phyloP scores from a whole-genome alignment of 768 basidiomycete species.

The Hydnum rufescens region DNA sequence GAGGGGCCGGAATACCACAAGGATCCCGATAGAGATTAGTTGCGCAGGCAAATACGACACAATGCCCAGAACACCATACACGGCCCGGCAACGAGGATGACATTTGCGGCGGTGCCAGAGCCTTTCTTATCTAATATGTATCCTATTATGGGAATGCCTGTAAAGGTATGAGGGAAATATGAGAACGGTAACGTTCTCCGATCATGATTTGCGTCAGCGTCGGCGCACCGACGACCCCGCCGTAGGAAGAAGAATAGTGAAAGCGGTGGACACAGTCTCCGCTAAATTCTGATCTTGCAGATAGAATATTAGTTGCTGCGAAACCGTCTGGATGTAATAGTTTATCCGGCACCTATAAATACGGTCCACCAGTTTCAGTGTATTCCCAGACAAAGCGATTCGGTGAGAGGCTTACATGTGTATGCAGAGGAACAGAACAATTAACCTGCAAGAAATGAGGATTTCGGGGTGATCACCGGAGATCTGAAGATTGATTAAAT shows the following conservation, averaged over 20 bases:
- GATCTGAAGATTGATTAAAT: too few relatives aligned
- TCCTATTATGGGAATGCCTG: conserved; percentile 9
- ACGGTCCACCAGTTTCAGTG: not conserved
- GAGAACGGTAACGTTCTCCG: not conserved
- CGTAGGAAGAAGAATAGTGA: conserved; percentile 22
- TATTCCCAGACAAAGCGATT: conserved; percentile 1
- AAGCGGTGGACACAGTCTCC: conserved; percentile 16
- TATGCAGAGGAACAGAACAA: conserved; percentile 17
- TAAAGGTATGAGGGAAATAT: conserved; percentile 6
- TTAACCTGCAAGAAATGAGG: conserved; percentile 9
- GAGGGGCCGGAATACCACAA: conserved; percentile 18
- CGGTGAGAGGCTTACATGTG: conserved; percentile 15
- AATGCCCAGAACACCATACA: conserved; percentile 17
- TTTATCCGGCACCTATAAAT: conserved; percentile 16
- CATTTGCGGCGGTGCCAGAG: conserved; percentile 8
- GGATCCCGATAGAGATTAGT: conserved; percentile 16
- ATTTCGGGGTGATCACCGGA: not conserved
- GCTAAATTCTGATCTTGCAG: conserved; percentile 14
- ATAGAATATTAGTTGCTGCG: conserved; percentile 17
- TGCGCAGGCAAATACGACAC: conserved; percentile 12
- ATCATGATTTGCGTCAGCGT: not conserved
- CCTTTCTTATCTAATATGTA: conserved; percentile 10
- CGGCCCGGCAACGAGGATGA: conserved; percentile 16
- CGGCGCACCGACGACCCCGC: conserved; percentile 17
- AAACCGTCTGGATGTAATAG: conserved; percentile 19